Evolutionary conservation across 345 rosid species (phyloP).

Genomic region (Murraya paniculata): DNA sequence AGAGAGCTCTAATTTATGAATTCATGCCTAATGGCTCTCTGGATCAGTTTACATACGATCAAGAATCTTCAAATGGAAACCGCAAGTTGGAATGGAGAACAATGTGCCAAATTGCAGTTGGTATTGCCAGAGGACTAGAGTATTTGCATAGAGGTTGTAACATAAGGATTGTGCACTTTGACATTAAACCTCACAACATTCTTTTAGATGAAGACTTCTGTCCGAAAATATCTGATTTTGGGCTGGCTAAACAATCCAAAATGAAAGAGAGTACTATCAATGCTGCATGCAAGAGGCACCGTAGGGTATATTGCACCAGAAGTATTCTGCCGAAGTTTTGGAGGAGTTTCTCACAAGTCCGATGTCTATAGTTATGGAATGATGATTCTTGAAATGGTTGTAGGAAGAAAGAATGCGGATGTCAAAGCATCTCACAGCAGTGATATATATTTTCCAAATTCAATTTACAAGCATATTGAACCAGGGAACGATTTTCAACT

Average conservation of each 20-base stretch:
- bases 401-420: background rate
- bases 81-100: conserved; percentile 6
- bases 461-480: background rate
- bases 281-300: conserved; percentile 36
- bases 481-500: background rate
- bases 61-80: background rate
- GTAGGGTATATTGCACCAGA: conserved; percentile 49
- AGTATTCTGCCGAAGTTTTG: conserved; percentile 30
- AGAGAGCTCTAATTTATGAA: conserved; percentile 36
- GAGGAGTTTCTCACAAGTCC: conserved; percentile 33
- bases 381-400: conserved; percentile 1
- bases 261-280: conserved; percentile 31
- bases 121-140: conserved; percentile 48
- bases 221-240: conserved; percentile 51
- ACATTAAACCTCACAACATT: conserved; percentile 46
- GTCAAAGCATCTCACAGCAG: background rate
- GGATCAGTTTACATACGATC: conserved; percentile 22
- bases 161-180: conserved; percentile 48
- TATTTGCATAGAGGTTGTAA: conserved; percentile 50
- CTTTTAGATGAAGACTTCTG: conserved; percentile 31
- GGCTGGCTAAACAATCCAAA: conserved; percentile 43
- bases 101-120: conserved; percentile 16
- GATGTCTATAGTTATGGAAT: background rate
- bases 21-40: conserved; percentile 42
- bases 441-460: background rate